Evolutionary conservation across 805 yeast species (phyloP).

Genomic region (Ogataea zsoltii): DNA sequence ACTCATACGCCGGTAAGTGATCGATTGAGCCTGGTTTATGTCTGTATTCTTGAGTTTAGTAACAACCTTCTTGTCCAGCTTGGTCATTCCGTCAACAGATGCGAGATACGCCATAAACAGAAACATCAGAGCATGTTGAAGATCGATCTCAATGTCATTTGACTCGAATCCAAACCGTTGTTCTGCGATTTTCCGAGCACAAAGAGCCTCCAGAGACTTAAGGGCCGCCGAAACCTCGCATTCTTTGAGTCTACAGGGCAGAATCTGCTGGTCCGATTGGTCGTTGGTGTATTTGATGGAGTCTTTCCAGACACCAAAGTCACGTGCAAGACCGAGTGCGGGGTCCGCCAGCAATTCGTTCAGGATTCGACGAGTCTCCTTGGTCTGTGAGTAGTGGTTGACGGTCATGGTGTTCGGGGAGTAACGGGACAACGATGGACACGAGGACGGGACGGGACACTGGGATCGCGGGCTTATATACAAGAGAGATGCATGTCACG

Average conservation of each 20-base stretch:
- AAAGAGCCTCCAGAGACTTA: constrained; percentile 23
- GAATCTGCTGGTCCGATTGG: constrained; percentile 16
- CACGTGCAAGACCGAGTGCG: constrained; percentile 18
- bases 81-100: constrained; percentile 33
- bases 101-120: constrained; percentile 36
- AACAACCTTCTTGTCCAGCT: constrained; percentile 25
- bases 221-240: constrained; percentile 28
- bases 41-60: constrained; percentile 27
- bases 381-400: constrained; percentile 13
- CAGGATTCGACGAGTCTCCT: constrained; percentile 14
- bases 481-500: neutral
- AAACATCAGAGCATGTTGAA: constrained; percentile 33
- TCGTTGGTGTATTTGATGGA: constrained; percentile 17
- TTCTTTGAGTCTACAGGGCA: constrained; percentile 28
- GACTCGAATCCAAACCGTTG: constrained; percentile 14
- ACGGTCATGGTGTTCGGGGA: constrained; percentile 8
- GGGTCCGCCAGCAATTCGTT: constrained; percentile 11
- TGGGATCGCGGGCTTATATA: neutral
- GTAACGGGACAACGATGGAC: neutral
- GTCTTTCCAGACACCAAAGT: constrained; percentile 11
- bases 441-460: neutral
- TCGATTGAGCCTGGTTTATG: constrained; percentile 28
- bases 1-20: constrained; percentile 33
- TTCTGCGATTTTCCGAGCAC: constrained; percentile 19
- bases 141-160: constrained; percentile 19